Percentiles rank a stretch among this genome's conserved stretches.
phyloP scores from a whole-genome alignment of 768 basidiomycete genomes.

The Mycena olivaceomarginata region DNA sequence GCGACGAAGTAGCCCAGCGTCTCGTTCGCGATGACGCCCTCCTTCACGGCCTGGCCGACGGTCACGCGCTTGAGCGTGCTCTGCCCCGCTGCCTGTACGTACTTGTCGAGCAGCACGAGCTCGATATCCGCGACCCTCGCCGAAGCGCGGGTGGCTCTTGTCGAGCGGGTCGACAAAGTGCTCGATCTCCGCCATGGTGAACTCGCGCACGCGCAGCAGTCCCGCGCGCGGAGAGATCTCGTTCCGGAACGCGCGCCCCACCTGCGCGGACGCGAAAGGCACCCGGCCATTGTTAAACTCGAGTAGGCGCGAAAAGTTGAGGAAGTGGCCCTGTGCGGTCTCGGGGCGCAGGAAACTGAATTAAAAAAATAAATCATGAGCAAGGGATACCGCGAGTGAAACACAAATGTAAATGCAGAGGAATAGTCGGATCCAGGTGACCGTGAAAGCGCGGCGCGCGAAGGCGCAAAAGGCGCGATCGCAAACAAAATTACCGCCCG shows the following conservation, averaged over 20 bases:
- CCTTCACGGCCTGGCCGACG: constrained; percentile 92
- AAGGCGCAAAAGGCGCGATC: background rate
- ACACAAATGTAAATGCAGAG: constrained; percentile 27
- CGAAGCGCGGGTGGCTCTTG: constrained; percentile 92
- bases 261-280: constrained; percentile 98
- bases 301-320: constrained; percentile 97
- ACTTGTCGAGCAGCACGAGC: constrained; percentile 86
- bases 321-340: constrained; percentile 98
- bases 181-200: constrained; percentile 99
- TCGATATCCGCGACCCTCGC: constrained; percentile 85
- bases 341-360: constrained; percentile 95
- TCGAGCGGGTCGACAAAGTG: constrained; percentile 97
- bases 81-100: constrained; percentile 87
- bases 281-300: constrained; percentile 99
- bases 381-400: background rate
- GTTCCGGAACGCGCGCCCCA: constrained; percentile 97
- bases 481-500: constrained; percentile 8
- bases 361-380: constrained; percentile 15
- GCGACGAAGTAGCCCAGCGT: constrained; percentile 98
- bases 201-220: constrained; percentile 97
- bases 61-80: constrained; percentile 79
- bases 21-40: constrained; percentile 95
- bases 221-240: constrained; percentile 99
- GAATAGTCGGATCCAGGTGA: constrained; percentile 29
- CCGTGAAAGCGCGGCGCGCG: constrained; percentile 5